Evolutionary conservation across 148 eudicot species (phyloP), one percentile per base, ranked within the genome.

Genomic region (Tetragonia tetragonoides): DNA sequence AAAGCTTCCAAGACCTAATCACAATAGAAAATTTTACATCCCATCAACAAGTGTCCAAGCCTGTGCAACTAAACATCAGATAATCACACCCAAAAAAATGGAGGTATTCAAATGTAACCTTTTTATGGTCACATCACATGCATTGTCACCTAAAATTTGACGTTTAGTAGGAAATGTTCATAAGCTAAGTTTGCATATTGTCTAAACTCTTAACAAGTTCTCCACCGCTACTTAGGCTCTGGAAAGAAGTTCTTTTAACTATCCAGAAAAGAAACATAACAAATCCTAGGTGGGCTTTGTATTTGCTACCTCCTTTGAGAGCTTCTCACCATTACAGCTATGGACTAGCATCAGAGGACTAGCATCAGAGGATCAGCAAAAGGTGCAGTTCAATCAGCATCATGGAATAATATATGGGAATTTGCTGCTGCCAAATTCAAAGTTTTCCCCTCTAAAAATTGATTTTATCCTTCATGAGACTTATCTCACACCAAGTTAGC

Each of bases 1-100:
- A 95, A 88, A 68, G 97, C 99, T 78, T 95, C 97, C 81, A 93
- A 83, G 61, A 95, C 99, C 97, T 95, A 81, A 60, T n/a, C 65
- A 67, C 37, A 73, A 14, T 56, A 34, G 14, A 68, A 3, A 40
- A 54, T 42, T 24, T 49, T 7, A 2, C 40, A 60, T 34, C 66
- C 37, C 34, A 66, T 60, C 65, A 67, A 51, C 66, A 64, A 42
- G 21, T 11, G 66, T 17, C 8, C 11, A 46, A 74, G 15, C 24
- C 5, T 62, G 68, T 12, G 3, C 41, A 61, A 67, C 38, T 64
- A 70, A 17, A 60, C 2, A 24, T 37, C 3, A 38, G 16, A 39
- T 14, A 15, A 18, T 66, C 42, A 6, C 28, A 66, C 40, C 16
- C 49, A 66, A 66, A 49, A 20, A 34, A 70, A n/a, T 3, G 7